A percentile compares a stretch with the other conserved stretches of the same genome.
Evolutionary conservation across 1,139 yeast species (phyloP).

Genomic region (Magnusiomyces suaveolens): DNA sequence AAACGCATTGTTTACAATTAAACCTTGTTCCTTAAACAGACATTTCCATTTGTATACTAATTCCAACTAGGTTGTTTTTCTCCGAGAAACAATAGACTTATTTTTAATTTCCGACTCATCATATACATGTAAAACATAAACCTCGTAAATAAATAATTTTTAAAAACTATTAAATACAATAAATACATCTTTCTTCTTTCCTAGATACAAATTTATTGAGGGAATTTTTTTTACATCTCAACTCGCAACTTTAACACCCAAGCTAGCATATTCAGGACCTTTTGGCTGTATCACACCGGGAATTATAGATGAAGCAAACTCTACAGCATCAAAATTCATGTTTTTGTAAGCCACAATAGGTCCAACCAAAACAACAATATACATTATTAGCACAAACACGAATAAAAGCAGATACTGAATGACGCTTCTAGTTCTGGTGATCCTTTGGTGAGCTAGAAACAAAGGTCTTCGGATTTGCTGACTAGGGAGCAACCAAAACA

Average conservation of each 20-base stretch:
- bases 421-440: slow-evolving; percentile 34
- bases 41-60: too few species aligned
- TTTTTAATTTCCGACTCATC: too few species aligned
- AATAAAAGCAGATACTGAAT: slow-evolving; percentile 37
- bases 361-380: slow-evolving; percentile 26
- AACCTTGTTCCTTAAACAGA: too few species aligned
- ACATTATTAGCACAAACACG: slow-evolving; percentile 35
- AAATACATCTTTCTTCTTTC: too few species aligned
- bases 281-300: slow-evolving; percentile 21
- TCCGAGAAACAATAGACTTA: too few species aligned
- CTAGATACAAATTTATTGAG: not conserved
- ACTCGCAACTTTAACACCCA: slow-evolving; percentile 7
- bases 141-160: too few species aligned
- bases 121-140: too few species aligned
- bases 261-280: slow-evolving; percentile 10
- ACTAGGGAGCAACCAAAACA: slow-evolving; percentile 72
- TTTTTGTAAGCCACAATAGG: slow-evolving; percentile 18
- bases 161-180: too few species aligned
- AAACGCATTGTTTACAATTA: too few species aligned
- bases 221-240: not conserved
- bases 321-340: slow-evolving; percentile 10
- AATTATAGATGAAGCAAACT: slow-evolving; percentile 7
- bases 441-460: slow-evolving; percentile 32
- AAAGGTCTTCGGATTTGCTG: slow-evolving; percentile 41
- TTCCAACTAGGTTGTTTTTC: too few species aligned